These are phyloP conservation scores for Erysimum cheiri DNA, from an alignment of 441 rosid genomes.

Conservation along the genomic window DNA sequence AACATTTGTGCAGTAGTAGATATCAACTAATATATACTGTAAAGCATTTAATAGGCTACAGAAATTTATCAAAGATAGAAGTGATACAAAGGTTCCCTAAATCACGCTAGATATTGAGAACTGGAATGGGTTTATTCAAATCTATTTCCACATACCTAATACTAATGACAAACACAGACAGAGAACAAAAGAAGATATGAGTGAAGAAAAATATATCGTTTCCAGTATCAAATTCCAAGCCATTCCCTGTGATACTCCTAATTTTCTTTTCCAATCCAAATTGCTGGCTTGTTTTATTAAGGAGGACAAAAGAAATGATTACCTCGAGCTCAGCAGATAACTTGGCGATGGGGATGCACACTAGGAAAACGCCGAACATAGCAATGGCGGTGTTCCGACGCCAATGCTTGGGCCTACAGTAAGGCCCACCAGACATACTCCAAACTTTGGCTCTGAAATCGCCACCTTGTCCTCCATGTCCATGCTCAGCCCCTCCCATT, in stretches of 20 bases:
- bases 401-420: slow-evolving; percentile 99
- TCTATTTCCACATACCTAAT: background rate
- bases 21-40: background rate
- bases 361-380: slow-evolving; percentile 78
- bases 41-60: background rate
- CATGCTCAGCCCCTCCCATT: slow-evolving; percentile 80
- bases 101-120: slow-evolving; percentile 1
- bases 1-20: background rate
- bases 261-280: background rate
- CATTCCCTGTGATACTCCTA: too few species aligned
- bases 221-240: too few species aligned
- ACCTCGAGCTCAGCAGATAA: slow-evolving; percentile 97
- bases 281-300: background rate
- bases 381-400: slow-evolving; percentile 96
- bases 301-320: slow-evolving; percentile 10
- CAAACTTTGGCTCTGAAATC: slow-evolving; percentile 95
- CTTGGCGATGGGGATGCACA: slow-evolving; percentile 94
- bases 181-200: background rate
- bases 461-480: slow-evolving; percentile 75
- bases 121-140: background rate
- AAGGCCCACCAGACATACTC: slow-evolving; percentile 93
- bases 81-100: background rate
- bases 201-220: background rate
- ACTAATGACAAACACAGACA: slow-evolving; percentile 17
- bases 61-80: background rate